A percentile compares a stretch with the other conserved stretches of the same genome.
Conservation (phyloP, 2,329 filamentous ascomycete genomes). For the Tolypocladium nubicola region DNA sequence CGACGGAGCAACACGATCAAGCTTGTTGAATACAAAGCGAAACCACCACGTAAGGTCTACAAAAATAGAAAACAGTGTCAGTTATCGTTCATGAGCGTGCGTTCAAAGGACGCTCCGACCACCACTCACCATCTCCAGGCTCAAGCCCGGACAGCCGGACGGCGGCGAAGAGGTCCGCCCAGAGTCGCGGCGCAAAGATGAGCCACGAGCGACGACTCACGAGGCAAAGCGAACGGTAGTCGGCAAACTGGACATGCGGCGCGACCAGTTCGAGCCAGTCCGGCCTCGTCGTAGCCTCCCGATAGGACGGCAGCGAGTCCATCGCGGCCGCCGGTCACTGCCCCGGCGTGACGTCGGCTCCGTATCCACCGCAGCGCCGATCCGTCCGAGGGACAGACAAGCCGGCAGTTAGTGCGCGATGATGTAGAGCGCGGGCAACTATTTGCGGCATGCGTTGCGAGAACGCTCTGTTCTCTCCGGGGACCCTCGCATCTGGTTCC, state of each 20-base stretch:
- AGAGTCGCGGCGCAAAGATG: conserved; percentile 40
- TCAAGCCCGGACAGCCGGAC: conserved; percentile 28
- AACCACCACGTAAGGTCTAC: conserved; percentile 40
- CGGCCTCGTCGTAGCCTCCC: conserved; percentile 31
- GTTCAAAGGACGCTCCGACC: background rate
- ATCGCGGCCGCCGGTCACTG: conserved; percentile 6
- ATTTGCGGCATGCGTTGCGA: background rate
- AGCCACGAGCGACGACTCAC: conserved; percentile 36
- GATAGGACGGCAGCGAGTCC: conserved; percentile 39
- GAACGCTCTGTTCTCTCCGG: background rate
- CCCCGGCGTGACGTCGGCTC: background rate
- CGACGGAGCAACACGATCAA: conserved; percentile 19
- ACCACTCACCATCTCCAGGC: conserved; percentile 32
- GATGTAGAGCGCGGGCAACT: background rate
- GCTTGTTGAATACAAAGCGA: conserved; percentile 31
- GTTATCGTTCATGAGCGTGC: background rate
- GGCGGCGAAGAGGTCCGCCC: conserved; percentile 36
- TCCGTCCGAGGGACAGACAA: background rate
- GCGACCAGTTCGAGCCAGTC: conserved; percentile 41
- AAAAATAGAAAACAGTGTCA: background rate
- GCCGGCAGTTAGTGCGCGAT: background rate
- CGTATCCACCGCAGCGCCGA: background rate
- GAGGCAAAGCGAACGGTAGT: conserved; percentile 36
- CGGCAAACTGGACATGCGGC: conserved; percentile 28
- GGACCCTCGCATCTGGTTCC: background rate